phyloP scores from a whole-genome alignment of 2,329 filamentous ascomycete species.

The Aspergillus sp. region DNA sequence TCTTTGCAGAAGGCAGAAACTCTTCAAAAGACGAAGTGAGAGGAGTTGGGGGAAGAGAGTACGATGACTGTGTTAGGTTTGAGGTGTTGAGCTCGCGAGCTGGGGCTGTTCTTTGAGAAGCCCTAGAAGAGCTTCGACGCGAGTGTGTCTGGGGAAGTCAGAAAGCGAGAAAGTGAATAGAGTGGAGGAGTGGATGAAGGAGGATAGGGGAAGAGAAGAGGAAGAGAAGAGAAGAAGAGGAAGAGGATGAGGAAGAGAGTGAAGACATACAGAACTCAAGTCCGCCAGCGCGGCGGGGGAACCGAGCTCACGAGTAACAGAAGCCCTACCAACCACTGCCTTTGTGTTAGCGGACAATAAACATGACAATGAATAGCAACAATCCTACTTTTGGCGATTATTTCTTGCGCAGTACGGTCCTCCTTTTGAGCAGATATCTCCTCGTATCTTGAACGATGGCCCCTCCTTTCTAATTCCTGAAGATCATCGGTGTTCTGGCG shows the following conservation, averaged over 20 bases:
- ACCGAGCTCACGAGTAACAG: conserved; percentile 17
- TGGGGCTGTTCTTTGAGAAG: conserved; percentile 20
- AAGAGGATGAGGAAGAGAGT: background rate
- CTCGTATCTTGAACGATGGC: background rate
- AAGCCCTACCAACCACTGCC: conserved; percentile 22
- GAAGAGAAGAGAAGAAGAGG: background rate
- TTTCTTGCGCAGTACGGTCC: background rate
- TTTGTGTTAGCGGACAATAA: conserved; percentile 5
- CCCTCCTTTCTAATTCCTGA: background rate
- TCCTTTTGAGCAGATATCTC: background rate
- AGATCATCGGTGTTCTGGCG: background rate
- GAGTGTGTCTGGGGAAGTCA: conserved; percentile 7
- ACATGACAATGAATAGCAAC: background rate
- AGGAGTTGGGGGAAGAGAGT: conserved; percentile 23
- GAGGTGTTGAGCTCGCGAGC: conserved; percentile 15
- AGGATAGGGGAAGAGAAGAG: background rate
- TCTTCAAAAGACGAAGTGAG: conserved; percentile 24
- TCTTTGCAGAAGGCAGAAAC: conserved; percentile 19
- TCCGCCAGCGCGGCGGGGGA: conserved; percentile 18
- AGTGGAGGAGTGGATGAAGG: background rate
- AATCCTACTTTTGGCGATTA: conserved; percentile 4
- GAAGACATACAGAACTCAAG: conserved; percentile 14
- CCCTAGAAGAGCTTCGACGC: conserved; percentile 22
- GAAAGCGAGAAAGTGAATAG: background rate
- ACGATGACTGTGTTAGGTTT: conserved; percentile 19